Conservation (phyloP, 352 stramenopile genomes). For the Salisapilia sapeloensis region DNA sequence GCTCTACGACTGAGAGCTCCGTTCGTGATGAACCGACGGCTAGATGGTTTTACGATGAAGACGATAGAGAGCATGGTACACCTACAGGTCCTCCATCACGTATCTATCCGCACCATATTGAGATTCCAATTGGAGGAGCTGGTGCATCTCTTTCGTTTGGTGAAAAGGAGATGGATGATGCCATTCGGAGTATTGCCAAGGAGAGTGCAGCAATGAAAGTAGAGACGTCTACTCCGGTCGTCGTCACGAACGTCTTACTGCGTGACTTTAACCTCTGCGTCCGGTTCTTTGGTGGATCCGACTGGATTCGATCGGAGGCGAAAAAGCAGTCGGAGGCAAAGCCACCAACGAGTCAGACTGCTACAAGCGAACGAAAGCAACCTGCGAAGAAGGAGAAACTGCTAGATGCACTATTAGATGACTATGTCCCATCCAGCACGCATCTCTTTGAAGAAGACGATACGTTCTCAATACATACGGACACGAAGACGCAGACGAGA, state of each 20-base stretch:
- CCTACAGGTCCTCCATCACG: conserved; percentile 37
- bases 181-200: conserved; percentile 47
- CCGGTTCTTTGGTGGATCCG: conserved; percentile 73
- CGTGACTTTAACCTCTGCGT: conserved; percentile 81
- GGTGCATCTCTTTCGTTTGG: conserved; percentile 75
- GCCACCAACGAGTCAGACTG: conserved; percentile 3
- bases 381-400: conserved; percentile 42
- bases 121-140: conserved; percentile 70
- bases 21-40: conserved; percentile 46
- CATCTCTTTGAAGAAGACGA: conserved; percentile 30
- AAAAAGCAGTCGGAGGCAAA: conserved; percentile 9
- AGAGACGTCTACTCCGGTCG: conserved; percentile 24
- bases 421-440: conserved; percentile 56
- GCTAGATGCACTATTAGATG: conserved; percentile 58
- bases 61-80: background rate
- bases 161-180: conserved; percentile 61
- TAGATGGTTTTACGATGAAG: conserved; percentile 68
- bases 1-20: conserved; percentile 10
- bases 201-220: conserved; percentile 36
- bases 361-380: conserved; percentile 2
- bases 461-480: conserved; percentile 19
- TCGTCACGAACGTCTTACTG: conserved; percentile 64
- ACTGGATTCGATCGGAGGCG: conserved; percentile 46
- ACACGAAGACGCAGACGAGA: conserved; percentile 9
- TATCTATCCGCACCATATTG: conserved; percentile 76